Evolutionary conservation across 1,139 yeast genomes (phyloP).

Genomic region (Taiozyma onychis): DNA sequence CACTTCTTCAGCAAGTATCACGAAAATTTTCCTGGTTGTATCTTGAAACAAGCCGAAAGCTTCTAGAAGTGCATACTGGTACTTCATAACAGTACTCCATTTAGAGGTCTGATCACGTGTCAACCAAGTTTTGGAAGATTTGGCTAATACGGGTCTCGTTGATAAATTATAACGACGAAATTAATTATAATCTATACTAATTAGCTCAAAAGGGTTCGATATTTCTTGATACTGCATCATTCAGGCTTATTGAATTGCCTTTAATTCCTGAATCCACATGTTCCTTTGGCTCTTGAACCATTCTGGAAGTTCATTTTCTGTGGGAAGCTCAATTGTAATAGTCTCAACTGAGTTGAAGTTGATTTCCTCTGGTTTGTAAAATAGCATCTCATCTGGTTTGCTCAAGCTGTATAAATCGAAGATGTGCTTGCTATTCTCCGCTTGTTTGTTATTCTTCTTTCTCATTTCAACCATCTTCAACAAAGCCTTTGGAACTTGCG

Average conservation of each 20-base stretch:
- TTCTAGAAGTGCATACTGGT: too few relatives aligned
- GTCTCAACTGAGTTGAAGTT: constrained; percentile 22
- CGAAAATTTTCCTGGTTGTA: too few relatives aligned
- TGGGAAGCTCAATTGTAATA: constrained; percentile 48
- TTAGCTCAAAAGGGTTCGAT: too few relatives aligned
- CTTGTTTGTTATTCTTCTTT: constrained; percentile 30
- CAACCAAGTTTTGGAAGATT: too few relatives aligned
- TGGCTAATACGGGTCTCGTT: too few relatives aligned
- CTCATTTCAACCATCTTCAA: constrained; percentile 50
- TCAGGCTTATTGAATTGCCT: background rate
- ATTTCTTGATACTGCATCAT: too few relatives aligned
- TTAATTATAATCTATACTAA: too few relatives aligned
- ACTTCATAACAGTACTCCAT: too few relatives aligned
- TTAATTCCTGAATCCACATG: constrained; percentile 49
- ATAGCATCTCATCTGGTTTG: constrained; percentile 8
- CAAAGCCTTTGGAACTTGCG: constrained; percentile 60
- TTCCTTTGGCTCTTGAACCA: constrained; percentile 67
- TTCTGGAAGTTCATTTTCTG: constrained; percentile 53
- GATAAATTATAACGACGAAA: too few relatives aligned
- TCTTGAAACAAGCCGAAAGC: too few relatives aligned
- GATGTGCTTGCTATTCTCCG: constrained; percentile 26
- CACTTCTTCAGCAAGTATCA: too few relatives aligned
- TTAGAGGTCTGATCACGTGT: too few relatives aligned
- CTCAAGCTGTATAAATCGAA: constrained; percentile 4
- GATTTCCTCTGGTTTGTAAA: constrained; percentile 19